Percentiles rank a stretch among this genome's conserved stretches.
Conservation (phyloP, 2,329 filamentous ascomycete species). For the Xenoacremonium recifei region DNA sequence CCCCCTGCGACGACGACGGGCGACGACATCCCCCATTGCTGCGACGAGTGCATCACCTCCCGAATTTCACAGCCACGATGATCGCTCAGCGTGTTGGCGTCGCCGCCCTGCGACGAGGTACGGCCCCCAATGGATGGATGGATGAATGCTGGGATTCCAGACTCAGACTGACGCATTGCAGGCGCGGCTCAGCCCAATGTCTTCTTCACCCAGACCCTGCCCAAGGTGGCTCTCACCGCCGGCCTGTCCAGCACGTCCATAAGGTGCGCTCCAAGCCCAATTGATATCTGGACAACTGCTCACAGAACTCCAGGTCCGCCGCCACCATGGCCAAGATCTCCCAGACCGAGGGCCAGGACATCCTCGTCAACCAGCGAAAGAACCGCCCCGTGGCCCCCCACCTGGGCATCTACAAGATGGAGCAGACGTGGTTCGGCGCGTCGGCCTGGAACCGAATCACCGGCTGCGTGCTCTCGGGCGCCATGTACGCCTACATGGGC, state of each 20-base stretch:
- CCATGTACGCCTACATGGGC: constrained; percentile 76
- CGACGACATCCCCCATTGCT: constrained; percentile 13
- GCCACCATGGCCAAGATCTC: constrained; percentile 59
- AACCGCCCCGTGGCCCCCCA: constrained; percentile 82
- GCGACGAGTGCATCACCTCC: constrained; percentile 9
- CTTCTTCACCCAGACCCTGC: constrained; percentile 47
- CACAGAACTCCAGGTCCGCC: constrained; percentile 34
- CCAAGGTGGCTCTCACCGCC: constrained; percentile 44
- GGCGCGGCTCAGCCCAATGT: constrained; percentile 43
- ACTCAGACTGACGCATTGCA: constrained; percentile 14
- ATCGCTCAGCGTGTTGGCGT: constrained; percentile 57
- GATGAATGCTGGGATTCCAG: neutral
- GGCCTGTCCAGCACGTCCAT: constrained; percentile 42
- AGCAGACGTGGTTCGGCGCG: constrained; percentile 81
- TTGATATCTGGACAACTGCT: constrained; percentile 4
- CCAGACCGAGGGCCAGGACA: constrained; percentile 51
- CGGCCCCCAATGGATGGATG: constrained; percentile 14
- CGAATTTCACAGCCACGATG: constrained; percentile 39
- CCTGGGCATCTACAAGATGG: constrained; percentile 78
- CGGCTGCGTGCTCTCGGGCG: constrained; percentile 68
- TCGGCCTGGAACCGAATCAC: constrained; percentile 78
- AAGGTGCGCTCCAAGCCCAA: constrained; percentile 37
- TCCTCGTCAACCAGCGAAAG: constrained; percentile 80
- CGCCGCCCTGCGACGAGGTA: constrained; percentile 59
- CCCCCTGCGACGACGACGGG: constrained; percentile 13